These are phyloP conservation scores for Alternaria infectoria DNA, from an alignment of 2,329 filamentous ascomycete species.

Conservation along the genomic window DNA sequence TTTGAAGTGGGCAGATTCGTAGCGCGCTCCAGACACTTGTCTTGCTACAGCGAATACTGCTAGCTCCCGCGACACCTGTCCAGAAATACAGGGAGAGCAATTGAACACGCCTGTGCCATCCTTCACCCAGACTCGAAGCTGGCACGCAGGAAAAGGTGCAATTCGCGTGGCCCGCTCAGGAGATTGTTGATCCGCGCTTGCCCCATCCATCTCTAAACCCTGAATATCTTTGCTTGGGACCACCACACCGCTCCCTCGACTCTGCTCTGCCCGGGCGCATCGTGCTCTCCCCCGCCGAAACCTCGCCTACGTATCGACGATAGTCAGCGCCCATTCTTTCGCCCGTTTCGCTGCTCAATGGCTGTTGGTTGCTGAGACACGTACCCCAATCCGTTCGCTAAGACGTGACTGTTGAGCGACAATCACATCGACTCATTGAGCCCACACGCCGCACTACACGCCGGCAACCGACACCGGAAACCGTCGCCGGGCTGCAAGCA, in stretches of 20 bases:
- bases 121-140: neutral
- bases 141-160: neutral
- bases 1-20: constrained; percentile 9
- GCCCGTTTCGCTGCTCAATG: constrained; percentile 26
- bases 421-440: neutral
- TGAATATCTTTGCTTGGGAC: constrained; percentile 27
- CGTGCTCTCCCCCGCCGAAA: constrained; percentile 21
- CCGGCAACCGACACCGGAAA: neutral
- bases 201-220: constrained; percentile 32
- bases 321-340: constrained; percentile 16
- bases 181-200: constrained; percentile 30
- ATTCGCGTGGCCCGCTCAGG: constrained; percentile 4
- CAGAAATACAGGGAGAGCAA: constrained; percentile 17
- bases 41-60: constrained; percentile 10
- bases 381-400: constrained; percentile 20
- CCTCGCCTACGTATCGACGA: neutral
- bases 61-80: constrained; percentile 34
- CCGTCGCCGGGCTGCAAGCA: neutral
- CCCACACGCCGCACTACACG: neutral
- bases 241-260: constrained; percentile 40
- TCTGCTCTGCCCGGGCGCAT: constrained; percentile 23
- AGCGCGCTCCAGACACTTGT: constrained; percentile 25
- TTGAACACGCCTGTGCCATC: neutral
- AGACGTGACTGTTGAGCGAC: neutral
- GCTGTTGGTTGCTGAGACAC: constrained; percentile 24